Base-by-base conservation (phyloP, 257 asterid genomes). In the Solanum sitiens region DNA sequence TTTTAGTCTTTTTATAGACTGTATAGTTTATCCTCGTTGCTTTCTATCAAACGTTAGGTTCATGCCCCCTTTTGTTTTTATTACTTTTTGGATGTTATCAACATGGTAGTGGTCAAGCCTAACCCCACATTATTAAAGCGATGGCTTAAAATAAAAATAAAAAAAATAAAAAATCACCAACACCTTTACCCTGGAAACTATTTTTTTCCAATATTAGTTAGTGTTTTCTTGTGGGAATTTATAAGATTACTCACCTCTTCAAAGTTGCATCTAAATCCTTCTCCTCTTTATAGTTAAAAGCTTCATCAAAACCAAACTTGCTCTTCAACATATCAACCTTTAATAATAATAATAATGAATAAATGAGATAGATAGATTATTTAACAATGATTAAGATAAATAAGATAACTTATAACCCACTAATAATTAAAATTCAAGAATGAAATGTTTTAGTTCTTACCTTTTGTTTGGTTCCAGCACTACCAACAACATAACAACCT, bases 271-370 rank as follows among this genome's bases (percentile, higher is more conserved):
- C 32, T n/a, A 88, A 82, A 72, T 89, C 90, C 3, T n/a, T 82
- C 83, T 91, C 93, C 84, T 88, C 93, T 44, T 91, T 91, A 53
- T 91, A 91, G 59, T 91, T 89, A 75, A 91, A 91, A 61, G 91
- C 93, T 18, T 84, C 91, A 23, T 91, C 91, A 44, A 84, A 91
- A 21, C 91, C 90, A 27, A 91, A 89, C 42, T 89, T 89, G 89
- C 75, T 89, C 89, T 88, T 89, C 89, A 91, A 73, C 25, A 91
- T 87, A 44, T 91, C 90, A 61, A 91, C 91, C 93, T 89, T 80
- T 59, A 9, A 73, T 15, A 83, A 73, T 15, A 83, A 73, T 15
- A 83, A 73, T 23, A 83, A 73, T 21, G 30, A 65, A 84, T 13
- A 47, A 67, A 21, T 61, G 23, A 20, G 42, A 33, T 23, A 20